Evolutionary conservation across 2,329 filamentous ascomycete genomes (phyloP).

Genomic region (Falciphora oryzae): DNA sequence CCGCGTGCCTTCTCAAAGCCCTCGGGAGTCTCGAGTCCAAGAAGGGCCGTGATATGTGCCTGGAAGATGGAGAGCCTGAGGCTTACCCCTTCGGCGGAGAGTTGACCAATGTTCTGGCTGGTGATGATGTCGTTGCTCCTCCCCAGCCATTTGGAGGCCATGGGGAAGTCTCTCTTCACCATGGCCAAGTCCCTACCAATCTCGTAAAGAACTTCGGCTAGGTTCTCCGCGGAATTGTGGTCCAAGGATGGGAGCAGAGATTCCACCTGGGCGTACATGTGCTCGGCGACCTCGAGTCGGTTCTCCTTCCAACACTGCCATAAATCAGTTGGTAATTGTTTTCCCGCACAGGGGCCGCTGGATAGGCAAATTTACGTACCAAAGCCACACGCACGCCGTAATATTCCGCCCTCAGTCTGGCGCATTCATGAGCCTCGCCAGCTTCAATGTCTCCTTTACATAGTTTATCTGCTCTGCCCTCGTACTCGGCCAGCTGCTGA

Average conservation of each 20-base stretch:
- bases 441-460: constrained; percentile 16
- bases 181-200: constrained; percentile 58
- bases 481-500: constrained; percentile 55
- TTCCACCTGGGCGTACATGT: constrained; percentile 62
- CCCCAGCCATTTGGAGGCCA: constrained; percentile 67
- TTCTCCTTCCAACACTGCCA: constrained; percentile 63
- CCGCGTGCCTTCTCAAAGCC: constrained; percentile 46
- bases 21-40: constrained; percentile 40
- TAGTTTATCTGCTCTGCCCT: constrained; percentile 1
- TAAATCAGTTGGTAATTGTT: constrained; percentile 8
- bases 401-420: constrained; percentile 53
- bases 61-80: constrained; percentile 64
- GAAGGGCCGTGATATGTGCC: constrained; percentile 48
- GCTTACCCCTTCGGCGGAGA: constrained; percentile 56
- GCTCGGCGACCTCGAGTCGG: constrained; percentile 69
- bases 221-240: constrained; percentile 46
- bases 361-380: constrained; percentile 38
- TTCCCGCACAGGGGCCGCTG: background rate
- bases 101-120: constrained; percentile 44
- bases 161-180: constrained; percentile 41
- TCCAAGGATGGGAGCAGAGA: constrained; percentile 35
- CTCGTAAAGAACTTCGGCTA: constrained; percentile 64
- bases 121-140: constrained; percentile 58
- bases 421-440: constrained; percentile 23
- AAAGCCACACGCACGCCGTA: constrained; percentile 59